phyloP scores from a whole-genome alignment of 345 rosid species.

The Eucalyptus victrix region DNA sequence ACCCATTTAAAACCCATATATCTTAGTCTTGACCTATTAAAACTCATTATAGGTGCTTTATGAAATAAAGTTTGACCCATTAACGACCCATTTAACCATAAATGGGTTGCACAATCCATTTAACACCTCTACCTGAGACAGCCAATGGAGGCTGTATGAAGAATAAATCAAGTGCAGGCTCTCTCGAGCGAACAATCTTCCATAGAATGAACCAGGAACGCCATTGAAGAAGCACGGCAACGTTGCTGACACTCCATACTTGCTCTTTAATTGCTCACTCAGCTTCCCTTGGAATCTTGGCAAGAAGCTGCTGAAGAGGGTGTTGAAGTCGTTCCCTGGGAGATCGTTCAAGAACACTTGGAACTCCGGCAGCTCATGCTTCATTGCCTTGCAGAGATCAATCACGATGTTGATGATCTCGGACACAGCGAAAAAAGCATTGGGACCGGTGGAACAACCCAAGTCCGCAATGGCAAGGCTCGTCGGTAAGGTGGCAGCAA shows the following conservation, averaged over 20 bases:
- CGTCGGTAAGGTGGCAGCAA: slow-evolving; percentile 1
- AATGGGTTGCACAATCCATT: too few relatives aligned
- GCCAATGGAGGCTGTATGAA: slow-evolving; percentile 38
- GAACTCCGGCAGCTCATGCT: slow-evolving; percentile 9
- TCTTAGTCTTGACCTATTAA: too few relatives aligned
- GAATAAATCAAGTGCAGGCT: slow-evolving; percentile 32
- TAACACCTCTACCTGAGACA: slow-evolving; percentile 43
- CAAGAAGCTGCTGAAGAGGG: slow-evolving; percentile 19
- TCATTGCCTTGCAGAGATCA: slow-evolving; percentile 1
- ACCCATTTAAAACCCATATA: too few relatives aligned
- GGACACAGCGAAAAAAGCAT: slow-evolving; percentile 24
- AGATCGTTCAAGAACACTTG: slow-evolving; percentile 43
- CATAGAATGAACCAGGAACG: slow-evolving; percentile 39
- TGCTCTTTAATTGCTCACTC: not conserved
- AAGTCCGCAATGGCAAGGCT: slow-evolving; percentile 56
- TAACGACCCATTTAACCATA: too few relatives aligned
- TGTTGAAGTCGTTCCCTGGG: slow-evolving; percentile 45
- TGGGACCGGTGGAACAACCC: slow-evolving; percentile 91
- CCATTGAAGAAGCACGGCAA: slow-evolving; percentile 3
- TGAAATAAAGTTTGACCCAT: too few relatives aligned
- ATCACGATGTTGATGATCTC: slow-evolving; percentile 15
- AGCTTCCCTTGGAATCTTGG: slow-evolving; percentile 2
- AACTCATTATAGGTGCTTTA: too few relatives aligned
- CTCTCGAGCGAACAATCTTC: slow-evolving; percentile 20
- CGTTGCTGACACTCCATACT: not conserved